Evolutionary conservation across 805 yeast species (phyloP).

Genomic region (Sporopachydermia lactativora): DNA sequence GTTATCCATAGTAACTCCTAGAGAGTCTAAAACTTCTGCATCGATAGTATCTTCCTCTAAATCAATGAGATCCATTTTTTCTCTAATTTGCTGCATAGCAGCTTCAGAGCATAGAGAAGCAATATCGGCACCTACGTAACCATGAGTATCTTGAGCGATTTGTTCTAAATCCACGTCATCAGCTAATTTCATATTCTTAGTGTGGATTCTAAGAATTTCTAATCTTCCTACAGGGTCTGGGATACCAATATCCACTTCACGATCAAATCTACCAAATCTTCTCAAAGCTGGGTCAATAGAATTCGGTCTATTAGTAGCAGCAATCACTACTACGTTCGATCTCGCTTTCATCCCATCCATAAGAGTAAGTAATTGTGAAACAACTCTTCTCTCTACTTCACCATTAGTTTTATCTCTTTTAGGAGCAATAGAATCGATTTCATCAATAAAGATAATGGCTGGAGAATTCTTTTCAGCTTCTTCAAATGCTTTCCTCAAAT

Average conservation of each 20-base stretch:
- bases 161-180: conserved; percentile 93
- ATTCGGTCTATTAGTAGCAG: conserved; percentile 88
- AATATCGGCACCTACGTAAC: conserved; percentile 98
- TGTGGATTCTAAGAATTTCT: conserved; percentile 93
- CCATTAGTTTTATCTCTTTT: conserved; percentile 99
- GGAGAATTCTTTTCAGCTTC: conserved; percentile 99
- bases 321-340: conserved; percentile 94
- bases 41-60: conserved; percentile 93
- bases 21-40: conserved; percentile 89
- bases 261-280: conserved; percentile 75
- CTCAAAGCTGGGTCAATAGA: conserved; percentile 77
- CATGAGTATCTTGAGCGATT: conserved; percentile 95
- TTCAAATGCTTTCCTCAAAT: conserved; percentile 94
- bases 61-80: conserved; percentile 96
- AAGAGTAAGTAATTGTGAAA: conserved; percentile 88
- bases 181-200: conserved; percentile 94
- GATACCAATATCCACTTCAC: conserved; percentile 79
- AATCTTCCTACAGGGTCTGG: conserved; percentile 98
- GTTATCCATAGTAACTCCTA: conserved; percentile 98
- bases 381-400: conserved; percentile 98
- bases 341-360: conserved; percentile 99
- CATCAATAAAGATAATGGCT: conserved; percentile 94
- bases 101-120: conserved; percentile 99
- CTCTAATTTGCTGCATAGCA: conserved; percentile 99
- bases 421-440: conserved; percentile 97